phyloP scores from a whole-genome alignment of 306 rosid genomes.

The Cucumis sativus region DNA sequence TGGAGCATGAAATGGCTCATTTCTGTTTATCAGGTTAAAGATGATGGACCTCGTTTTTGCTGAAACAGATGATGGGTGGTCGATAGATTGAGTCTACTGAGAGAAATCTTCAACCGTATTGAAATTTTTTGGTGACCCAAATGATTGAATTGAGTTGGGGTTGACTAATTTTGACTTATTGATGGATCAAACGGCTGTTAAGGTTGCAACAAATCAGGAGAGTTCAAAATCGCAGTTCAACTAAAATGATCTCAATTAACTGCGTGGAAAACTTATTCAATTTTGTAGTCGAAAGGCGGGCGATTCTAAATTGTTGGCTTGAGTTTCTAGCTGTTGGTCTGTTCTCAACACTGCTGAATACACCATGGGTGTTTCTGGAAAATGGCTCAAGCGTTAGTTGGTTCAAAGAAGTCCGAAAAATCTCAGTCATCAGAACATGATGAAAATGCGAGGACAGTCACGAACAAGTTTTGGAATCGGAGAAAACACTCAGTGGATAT shows the following conservation, averaged over 20 bases:
- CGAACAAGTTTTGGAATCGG: constrained; percentile 34
- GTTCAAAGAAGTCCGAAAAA: constrained; percentile 73
- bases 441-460: constrained; percentile 40
- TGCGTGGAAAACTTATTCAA: not conserved
- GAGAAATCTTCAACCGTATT: not conserved
- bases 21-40: constrained; percentile 6
- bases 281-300: not conserved
- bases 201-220: not conserved
- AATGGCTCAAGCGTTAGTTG: constrained; percentile 87
- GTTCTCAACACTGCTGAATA: constrained; percentile 22
- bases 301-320: not conserved
- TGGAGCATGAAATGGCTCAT: not conserved
- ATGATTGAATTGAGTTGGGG: not conserved
- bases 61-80: not conserved
- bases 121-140: not conserved
- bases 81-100: not conserved
- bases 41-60: not conserved
- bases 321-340: constrained; percentile 18
- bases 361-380: constrained; percentile 79
- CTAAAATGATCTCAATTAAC: not conserved
- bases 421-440: constrained; percentile 47
- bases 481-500: constrained; percentile 46
- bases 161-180: constrained; percentile 9
- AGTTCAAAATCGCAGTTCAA: not conserved
- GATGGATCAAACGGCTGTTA: not conserved